Base-by-base conservation (phyloP, 2,329 filamentous ascomycete species). In the Pseudogymnoascus sp. region DNA sequence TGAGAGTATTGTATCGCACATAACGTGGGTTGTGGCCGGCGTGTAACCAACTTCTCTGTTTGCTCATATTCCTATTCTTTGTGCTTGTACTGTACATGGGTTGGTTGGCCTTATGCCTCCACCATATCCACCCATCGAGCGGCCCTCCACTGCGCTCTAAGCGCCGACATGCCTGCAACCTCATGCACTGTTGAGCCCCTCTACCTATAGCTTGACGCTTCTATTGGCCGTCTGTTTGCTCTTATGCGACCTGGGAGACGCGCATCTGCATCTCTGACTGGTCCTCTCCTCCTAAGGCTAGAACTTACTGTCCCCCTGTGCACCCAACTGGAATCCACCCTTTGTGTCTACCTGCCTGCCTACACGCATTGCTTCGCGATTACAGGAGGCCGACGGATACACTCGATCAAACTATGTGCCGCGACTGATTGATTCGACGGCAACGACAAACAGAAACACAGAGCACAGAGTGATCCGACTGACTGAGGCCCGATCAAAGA, bases 191-290 rank as follows among this genome's bases (percentile, higher is more conserved):
- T 59, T 62, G 63, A 64, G 63, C 35, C 59, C 60, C 60, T 33
- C 60, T 11, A 31, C 24, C 42, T 24, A 29, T 31, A 11, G 21
- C 11, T 59, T 59, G 19, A 31, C 26, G 10, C 44, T 65, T 31
- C 38, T 60, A 63, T 53, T 66, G 65, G 64, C 19, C 26, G 44
- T 10, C 10, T 61, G 61, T 37, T 44, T 61, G 38, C 50, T 31
- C 21, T 59, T 59, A 40, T 63, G 62, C 37, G 53, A 63, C 31
- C 33, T 50, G 65, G 67, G 65, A 70, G 69, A 69, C 65, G 69
- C 70, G 69, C 69, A 68, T 62, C 63, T 67, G 65, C 64, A 56
- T 59, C 42, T 38, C 24, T 69, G 65, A 68, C 68, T 71, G 65
- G 68, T 59, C 44, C 66, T 21, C 42, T 59, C 56, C 61, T 67